phyloP scores from a whole-genome alignment of 768 basidiomycete species.

The Phlebiopsis gigantea region DNA sequence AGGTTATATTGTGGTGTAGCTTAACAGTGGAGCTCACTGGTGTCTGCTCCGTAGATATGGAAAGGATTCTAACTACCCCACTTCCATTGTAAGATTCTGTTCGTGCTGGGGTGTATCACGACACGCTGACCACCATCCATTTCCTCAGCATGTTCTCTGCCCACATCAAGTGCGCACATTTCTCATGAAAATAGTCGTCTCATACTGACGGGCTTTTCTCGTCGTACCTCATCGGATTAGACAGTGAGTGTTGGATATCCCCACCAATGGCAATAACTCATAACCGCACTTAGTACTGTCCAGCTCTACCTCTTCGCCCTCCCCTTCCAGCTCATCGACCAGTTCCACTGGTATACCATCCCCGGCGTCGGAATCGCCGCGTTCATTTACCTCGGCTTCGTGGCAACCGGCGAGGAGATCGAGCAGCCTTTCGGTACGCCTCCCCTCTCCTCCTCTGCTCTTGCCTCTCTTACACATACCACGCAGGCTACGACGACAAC shows the following conservation, averaged over 20 bases:
- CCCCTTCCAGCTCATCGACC: slow-evolving; percentile 66
- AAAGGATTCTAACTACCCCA: slow-evolving; percentile 58
- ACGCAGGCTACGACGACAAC: slow-evolving; percentile 60
- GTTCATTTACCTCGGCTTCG: slow-evolving; percentile 72
- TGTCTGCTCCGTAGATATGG: slow-evolving; percentile 35
- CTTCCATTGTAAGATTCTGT: slow-evolving; percentile 50
- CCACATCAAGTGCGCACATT: slow-evolving; percentile 44
- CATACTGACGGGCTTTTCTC: not conserved
- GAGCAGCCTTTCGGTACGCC: slow-evolving; percentile 60
- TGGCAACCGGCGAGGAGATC: slow-evolving; percentile 68
- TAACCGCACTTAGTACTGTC: slow-evolving; percentile 41
- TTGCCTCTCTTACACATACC: not conserved
- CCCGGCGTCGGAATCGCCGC: slow-evolving; percentile 61
- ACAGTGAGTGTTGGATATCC: slow-evolving; percentile 21
- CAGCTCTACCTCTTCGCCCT: slow-evolving; percentile 75
- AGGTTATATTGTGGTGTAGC: too few relatives aligned
- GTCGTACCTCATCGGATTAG: too few relatives aligned
- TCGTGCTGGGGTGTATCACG: not conserved
- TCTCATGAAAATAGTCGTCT: not conserved
- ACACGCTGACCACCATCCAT: slow-evolving; percentile 1
- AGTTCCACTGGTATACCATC: slow-evolving; percentile 61
- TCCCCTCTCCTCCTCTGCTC: not conserved
- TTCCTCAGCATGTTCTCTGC: slow-evolving; percentile 51
- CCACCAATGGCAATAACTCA: too few relatives aligned
- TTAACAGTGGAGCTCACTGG: too few relatives aligned